Base-by-base conservation (phyloP, 495 filamentous ascomycete species). In the Penicillium canescens region DNA sequence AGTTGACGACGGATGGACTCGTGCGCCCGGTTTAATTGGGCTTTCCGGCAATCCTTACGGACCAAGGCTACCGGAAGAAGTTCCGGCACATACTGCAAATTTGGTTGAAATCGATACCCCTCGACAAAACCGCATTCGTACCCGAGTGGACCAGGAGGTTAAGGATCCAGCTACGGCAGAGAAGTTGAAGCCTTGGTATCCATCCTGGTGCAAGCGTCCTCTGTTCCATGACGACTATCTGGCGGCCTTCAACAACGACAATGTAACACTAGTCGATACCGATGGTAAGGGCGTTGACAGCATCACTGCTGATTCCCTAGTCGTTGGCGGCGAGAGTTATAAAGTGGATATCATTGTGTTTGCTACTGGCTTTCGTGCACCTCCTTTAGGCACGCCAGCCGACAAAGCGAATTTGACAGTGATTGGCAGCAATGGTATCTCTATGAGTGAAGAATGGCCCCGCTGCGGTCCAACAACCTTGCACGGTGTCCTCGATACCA, bases 401-500 rank as follows among this genome's bases (percentile, higher is more conserved):
- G 67, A 72, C 8, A 66, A 69, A 4, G 68, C 73, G 4, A 67
- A 68, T 35, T 60, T 80, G 20, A 51, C 60, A 7, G 61, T 81
- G 42, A 57, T 57, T 9, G 80, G 80, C 12, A 66, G 74, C 18
- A 61, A 61, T n/a, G 74, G 73, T 8, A 34, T 59, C 40, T 72
- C 70, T 6, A 63, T 77, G 55, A 54, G 54, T 37, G 73, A 46
- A 11, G 16, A 14, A 56, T 28, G 72, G 72, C n/a, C 52, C 64
- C 5, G 46, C 59, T 3, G n/a, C 11, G 56, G 50, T 0, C 16
- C 26, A 33, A 46, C 50, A 18, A 82, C 79, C 0, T 66, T 82
- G 24, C 78, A 83, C 62, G 82, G 80, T 10, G 60, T 76, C 3
- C 54, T 63, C 6, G 66, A 56, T 40, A 56, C 57, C 50, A 70